These are phyloP conservation scores for Tripidium arundinaceum DNA, from an alignment of 202 grass and related monocot genomes.

Conservation along the genomic window DNA sequence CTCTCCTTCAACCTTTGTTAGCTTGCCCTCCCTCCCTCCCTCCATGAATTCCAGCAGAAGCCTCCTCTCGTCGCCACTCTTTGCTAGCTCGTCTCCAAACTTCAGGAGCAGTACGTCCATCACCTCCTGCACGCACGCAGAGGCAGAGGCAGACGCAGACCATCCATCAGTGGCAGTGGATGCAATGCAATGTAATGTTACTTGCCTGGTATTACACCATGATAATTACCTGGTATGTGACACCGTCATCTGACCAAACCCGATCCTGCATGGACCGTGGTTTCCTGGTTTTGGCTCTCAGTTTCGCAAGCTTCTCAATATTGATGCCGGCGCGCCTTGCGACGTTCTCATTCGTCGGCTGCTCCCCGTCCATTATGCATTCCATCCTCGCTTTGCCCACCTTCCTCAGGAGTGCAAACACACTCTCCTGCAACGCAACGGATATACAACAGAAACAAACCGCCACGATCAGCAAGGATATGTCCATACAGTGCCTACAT, in stretches of 20 bases:
- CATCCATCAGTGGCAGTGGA: background rate
- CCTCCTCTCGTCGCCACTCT: slow-evolving; percentile 50
- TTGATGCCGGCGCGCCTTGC: slow-evolving; percentile 67
- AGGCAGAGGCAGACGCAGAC: too few species aligned
- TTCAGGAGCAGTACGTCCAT: slow-evolving; percentile 1
- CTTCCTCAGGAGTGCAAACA: slow-evolving; percentile 61
- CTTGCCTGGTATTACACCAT: background rate
- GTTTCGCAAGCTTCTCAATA: slow-evolving; percentile 57
- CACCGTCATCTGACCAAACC: slow-evolving; percentile 53
- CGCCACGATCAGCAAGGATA: background rate
- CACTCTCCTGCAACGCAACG: slow-evolving; percentile 52
- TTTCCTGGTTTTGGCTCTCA: slow-evolving; percentile 59
- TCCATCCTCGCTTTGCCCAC: slow-evolving; percentile 58
- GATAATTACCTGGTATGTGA: slow-evolving; percentile 68
- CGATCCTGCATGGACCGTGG: slow-evolving; percentile 57
- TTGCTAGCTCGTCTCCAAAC: slow-evolving; percentile 34
- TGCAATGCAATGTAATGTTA: too few species aligned
- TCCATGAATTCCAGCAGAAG: slow-evolving; percentile 59
- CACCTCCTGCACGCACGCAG: slow-evolving; percentile 13
- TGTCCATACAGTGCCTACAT: background rate
- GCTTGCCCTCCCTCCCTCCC: too few species aligned
- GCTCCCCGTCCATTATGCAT: slow-evolving; percentile 65
- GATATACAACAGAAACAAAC: background rate
- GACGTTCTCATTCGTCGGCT: slow-evolving; percentile 59
- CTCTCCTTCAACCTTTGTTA: background rate